These are phyloP conservation scores for Phytophthora litchii DNA, from an alignment of 352 stramenopile species.

Conservation along the genomic window DNA sequence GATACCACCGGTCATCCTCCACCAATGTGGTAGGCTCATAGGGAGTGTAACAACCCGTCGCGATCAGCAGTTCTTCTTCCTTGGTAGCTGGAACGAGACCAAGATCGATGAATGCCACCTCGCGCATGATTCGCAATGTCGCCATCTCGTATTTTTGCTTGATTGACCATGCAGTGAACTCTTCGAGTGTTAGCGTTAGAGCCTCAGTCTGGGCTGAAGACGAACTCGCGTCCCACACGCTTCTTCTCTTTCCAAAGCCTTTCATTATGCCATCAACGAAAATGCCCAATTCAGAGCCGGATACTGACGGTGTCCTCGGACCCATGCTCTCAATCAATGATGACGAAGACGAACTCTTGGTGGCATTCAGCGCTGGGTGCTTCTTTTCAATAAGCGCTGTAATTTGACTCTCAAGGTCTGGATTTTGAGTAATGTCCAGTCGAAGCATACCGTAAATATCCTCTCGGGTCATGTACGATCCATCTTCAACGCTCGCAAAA, in stretches of 20 bases:
- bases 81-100: slow-evolving; percentile 74
- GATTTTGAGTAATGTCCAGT: slow-evolving; percentile 81
- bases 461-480: slow-evolving; percentile 72
- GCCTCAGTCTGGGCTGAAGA: slow-evolving; percentile 36
- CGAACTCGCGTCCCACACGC: slow-evolving; percentile 36
- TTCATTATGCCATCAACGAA: slow-evolving; percentile 84
- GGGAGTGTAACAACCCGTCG: slow-evolving; percentile 74
- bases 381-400: slow-evolving; percentile 69
- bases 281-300: slow-evolving; percentile 76
- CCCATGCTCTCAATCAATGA: slow-evolving; percentile 62
- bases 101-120: slow-evolving; percentile 85
- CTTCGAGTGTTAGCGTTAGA: slow-evolving; percentile 61
- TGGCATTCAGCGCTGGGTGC: slow-evolving; percentile 43
- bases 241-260: slow-evolving; percentile 47
- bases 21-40: slow-evolving; percentile 72
- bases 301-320: slow-evolving; percentile 72
- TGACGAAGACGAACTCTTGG: slow-evolving; percentile 57
- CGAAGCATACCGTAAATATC: slow-evolving; percentile 87
- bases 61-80: slow-evolving; percentile 79
- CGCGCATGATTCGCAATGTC: slow-evolving; percentile 81
- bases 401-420: slow-evolving; percentile 68
- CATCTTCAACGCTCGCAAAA: slow-evolving; percentile 61
- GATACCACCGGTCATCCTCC: slow-evolving; percentile 86
- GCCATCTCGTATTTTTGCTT: slow-evolving; percentile 83
- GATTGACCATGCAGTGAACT: slow-evolving; percentile 70